A percentile compares a stretch with the other conserved stretches of the same genome.
Conservation (phyloP, 2,329 filamentous ascomycete genomes). For the Talaromyces verruculosus region DNA sequence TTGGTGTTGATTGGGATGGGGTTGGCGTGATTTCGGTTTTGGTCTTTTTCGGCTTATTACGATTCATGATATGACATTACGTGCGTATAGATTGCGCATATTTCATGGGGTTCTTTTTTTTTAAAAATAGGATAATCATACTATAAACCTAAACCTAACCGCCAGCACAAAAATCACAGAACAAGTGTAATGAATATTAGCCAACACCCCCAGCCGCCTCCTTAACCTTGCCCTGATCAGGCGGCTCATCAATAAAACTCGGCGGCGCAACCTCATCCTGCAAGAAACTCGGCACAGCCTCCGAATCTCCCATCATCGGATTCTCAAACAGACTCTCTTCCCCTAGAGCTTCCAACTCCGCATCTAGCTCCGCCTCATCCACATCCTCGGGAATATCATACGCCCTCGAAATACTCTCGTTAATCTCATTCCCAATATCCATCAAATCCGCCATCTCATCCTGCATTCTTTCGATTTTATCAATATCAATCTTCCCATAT, state of each 20-base stretch:
- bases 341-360: conserved; percentile 89
- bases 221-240: conserved; percentile 73
- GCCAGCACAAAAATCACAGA: too few relatives aligned
- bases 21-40: conserved; percentile 32
- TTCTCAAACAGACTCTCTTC: conserved; percentile 90
- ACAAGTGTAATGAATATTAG: conserved; percentile 13
- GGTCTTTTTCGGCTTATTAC: not conserved
- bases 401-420: conserved; percentile 84
- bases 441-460: conserved; percentile 99
- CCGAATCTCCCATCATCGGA: conserved; percentile 53
- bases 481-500: conserved; percentile 95
- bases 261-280: conserved; percentile 79
- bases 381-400: conserved; percentile 98
- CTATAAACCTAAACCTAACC: not conserved
- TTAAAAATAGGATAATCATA: not conserved
- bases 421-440: conserved; percentile 97
- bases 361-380: conserved; percentile 93
- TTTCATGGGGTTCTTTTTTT: not conserved
- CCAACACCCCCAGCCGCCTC: conserved; percentile 62
- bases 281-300: conserved; percentile 76
- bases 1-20: conserved; percentile 65
- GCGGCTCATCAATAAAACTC: conserved; percentile 90
- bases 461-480: conserved; percentile 96
- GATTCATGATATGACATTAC: not conserved
- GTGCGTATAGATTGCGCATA: not conserved